A percentile compares a stretch with the other conserved stretches of the same genome.
Conservation (phyloP, 768 basidiomycete genomes). For the Tricholoma sp. region DNA sequence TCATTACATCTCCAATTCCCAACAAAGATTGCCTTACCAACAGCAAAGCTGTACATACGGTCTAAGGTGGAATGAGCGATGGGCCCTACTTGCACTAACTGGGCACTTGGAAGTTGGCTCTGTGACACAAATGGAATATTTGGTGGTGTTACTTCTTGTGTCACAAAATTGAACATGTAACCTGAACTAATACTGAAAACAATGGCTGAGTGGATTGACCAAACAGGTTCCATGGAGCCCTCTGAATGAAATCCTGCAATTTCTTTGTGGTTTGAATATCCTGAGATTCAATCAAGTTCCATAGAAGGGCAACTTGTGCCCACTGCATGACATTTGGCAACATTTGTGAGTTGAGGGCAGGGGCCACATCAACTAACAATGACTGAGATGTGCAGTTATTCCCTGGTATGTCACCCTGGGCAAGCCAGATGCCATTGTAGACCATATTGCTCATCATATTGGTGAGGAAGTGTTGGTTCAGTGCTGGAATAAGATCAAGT, state of each 20-base stretch:
- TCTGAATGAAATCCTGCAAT: conserved; percentile 42
- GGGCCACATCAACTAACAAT: conserved; percentile 48
- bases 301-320: conserved; percentile 56
- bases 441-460: conserved; percentile 42
- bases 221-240: conserved; percentile 45
- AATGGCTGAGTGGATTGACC: conserved; percentile 19
- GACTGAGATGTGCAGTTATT: conserved; percentile 51
- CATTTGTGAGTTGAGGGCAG: conserved; percentile 30
- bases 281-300: conserved; percentile 51
- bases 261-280: conserved; percentile 31
- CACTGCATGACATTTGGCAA: conserved; percentile 50
- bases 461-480: conserved; percentile 42
- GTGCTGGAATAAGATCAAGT: conserved; percentile 39
- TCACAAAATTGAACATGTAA: conserved; percentile 55
- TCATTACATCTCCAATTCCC: too few species aligned
- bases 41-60: conserved; percentile 55
- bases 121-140: conserved; percentile 38
- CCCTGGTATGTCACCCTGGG: conserved; percentile 37
- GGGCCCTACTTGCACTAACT: conserved; percentile 38
- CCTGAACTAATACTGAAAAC: conserved; percentile 45
- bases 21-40: conserved; percentile 38
- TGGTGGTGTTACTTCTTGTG: conserved; percentile 43
- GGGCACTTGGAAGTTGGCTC: conserved; percentile 41
- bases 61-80: conserved; percentile 39
- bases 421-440: conserved; percentile 45